phyloP scores from a whole-genome alignment of 2,329 filamentous ascomycete species.

The Diaporthe vaccinii region DNA sequence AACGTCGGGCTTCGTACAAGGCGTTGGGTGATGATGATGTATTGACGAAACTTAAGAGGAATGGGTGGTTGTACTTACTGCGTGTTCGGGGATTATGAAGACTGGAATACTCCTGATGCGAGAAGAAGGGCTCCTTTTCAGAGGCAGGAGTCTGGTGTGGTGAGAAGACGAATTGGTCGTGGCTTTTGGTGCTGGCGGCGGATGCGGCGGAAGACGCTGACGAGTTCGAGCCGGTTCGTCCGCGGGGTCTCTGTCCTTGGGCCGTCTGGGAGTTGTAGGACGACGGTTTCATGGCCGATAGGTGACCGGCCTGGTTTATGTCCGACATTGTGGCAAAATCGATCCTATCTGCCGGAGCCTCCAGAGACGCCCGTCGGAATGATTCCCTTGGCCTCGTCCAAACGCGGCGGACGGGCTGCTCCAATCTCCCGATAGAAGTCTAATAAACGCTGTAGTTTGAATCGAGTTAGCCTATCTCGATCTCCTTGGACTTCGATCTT shows the following conservation, averaged over 20 bases:
- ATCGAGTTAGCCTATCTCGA: conserved; percentile 14
- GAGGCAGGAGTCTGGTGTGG: conserved; percentile 49
- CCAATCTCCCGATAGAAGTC: background rate
- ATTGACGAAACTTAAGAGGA: background rate
- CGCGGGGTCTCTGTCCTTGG: conserved; percentile 27
- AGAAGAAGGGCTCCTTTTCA: conserved; percentile 41
- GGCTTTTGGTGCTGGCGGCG: conserved; percentile 45
- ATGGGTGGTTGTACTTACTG: conserved; percentile 4
- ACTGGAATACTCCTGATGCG: conserved; percentile 27
- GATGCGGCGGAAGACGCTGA: conserved; percentile 56
- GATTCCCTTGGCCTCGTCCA: conserved; percentile 6
- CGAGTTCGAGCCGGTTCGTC: conserved; percentile 56
- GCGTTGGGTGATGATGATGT: background rate
- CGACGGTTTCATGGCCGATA: conserved; percentile 55
- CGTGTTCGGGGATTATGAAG: background rate
- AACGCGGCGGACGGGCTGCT: conserved; percentile 5
- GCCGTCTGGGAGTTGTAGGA: conserved; percentile 7
- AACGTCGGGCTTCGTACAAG: background rate
- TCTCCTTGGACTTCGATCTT: conserved; percentile 4
- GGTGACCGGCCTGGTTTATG: conserved; percentile 7
- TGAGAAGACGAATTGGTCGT: conserved; percentile 54
- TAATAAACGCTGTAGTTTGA: conserved; percentile 8
- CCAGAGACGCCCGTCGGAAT: background rate
- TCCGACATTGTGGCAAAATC: conserved; percentile 30
- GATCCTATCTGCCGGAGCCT: background rate